These are phyloP conservation scores for Jatropha curcas DNA, from an alignment of 345 rosid species.

Conservation along the genomic window DNA sequence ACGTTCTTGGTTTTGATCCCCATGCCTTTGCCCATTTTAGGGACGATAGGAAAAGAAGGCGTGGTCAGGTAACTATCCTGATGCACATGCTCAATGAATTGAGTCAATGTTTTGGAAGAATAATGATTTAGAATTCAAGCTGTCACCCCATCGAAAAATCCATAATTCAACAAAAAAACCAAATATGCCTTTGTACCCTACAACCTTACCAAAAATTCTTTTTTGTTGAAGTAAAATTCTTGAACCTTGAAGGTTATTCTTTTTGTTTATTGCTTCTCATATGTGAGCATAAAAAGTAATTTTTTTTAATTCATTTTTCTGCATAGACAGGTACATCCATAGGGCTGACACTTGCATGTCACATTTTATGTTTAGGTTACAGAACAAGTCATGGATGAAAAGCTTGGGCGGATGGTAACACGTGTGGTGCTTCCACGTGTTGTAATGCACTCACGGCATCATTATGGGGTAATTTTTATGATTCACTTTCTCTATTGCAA, in stretches of 20 bases:
- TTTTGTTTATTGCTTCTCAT: not conserved
- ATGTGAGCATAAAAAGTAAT: not conserved
- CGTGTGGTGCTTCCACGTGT: constrained; percentile 98
- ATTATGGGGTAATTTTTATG: constrained; percentile 70
- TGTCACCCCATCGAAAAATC: too few species aligned
- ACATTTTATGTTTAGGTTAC: constrained; percentile 54
- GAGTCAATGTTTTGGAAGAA: not conserved
- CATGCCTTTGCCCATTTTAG: constrained; percentile 99
- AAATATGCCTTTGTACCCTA: too few species aligned
- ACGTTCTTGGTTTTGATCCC: constrained; percentile 98
- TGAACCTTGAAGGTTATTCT: not conserved
- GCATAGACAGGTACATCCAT: not conserved
- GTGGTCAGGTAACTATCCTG: constrained; percentile 58
- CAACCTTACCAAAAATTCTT: too few species aligned
- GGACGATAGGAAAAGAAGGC: constrained; percentile 97
- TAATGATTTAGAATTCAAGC: not conserved
- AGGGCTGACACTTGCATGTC: not conserved
- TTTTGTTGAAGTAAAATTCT: not conserved
- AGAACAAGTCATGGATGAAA: constrained; percentile 84
- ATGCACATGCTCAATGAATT: not conserved
- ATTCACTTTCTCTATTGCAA: not conserved
- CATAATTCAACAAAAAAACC: too few species aligned
- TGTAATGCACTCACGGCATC: constrained; percentile 93
- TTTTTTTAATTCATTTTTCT: not conserved
- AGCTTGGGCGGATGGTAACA: constrained; percentile 85